phyloP scores from a whole-genome alignment of 495 filamentous ascomycete species.

The Lineolata rhizophorae region DNA sequence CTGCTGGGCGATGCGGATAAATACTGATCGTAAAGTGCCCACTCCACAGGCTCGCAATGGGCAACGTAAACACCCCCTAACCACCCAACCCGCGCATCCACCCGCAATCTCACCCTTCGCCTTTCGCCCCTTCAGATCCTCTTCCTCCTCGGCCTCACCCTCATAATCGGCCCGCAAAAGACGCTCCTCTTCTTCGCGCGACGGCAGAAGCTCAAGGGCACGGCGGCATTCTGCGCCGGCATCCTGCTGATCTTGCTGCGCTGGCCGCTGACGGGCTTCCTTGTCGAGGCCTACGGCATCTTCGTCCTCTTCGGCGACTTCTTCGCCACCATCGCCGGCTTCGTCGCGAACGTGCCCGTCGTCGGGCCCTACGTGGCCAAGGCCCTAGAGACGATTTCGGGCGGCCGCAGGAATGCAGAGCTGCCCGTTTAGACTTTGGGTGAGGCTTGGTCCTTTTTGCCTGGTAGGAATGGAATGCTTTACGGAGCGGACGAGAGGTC shows the following conservation, averaged over 20 bases:
- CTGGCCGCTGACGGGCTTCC: slow-evolving; percentile 77
- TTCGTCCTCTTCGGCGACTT: slow-evolving; percentile 91
- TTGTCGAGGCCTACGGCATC: slow-evolving; percentile 81
- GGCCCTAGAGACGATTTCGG: slow-evolving; percentile 38
- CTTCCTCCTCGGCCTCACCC: slow-evolving; percentile 84
- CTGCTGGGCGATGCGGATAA: slow-evolving; percentile 1
- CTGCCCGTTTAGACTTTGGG: slow-evolving; percentile 37
- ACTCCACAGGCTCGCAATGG: slow-evolving; percentile 69
- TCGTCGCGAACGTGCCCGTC: slow-evolving; percentile 66
- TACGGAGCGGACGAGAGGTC: no score
- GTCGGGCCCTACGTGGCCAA: slow-evolving; percentile 63
- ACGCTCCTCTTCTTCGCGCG: slow-evolving; percentile 85
- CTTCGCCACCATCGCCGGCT: slow-evolving; percentile 72
- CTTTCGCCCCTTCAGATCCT: slow-evolving; percentile 42
- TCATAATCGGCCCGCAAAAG: slow-evolving; percentile 85
- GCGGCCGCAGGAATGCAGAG: slow-evolving; percentile 48
- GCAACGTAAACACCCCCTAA: slow-evolving; percentile 35
- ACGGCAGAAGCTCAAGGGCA: slow-evolving; percentile 77
- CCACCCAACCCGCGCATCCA: no score
- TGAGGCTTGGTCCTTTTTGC: no score
- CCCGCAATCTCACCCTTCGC: slow-evolving; percentile 1
- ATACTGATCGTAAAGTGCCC: slow-evolving; percentile 4
- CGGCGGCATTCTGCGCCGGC: slow-evolving; percentile 68
- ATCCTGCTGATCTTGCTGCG: slow-evolving; percentile 66
- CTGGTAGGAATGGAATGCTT: no score